Base-by-base conservation (phyloP, 345 rosid species). In the Limnanthes douglasii region DNA sequence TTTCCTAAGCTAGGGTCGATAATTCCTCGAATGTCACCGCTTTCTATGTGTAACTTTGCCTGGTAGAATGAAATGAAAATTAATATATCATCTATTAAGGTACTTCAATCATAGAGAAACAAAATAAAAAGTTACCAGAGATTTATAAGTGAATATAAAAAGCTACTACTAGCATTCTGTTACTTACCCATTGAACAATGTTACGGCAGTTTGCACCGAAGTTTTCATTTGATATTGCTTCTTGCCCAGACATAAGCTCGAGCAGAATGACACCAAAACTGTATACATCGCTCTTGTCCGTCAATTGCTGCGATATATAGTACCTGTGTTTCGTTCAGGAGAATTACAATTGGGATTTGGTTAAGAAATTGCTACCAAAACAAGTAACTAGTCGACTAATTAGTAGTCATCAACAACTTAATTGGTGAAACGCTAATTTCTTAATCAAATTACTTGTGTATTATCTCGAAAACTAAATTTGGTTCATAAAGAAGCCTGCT, bases 211-310 rank as follows among this genome's bases (percentile, higher is more conserved):
- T 78, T 11, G 41, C 70, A 10, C 96, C 96, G 0, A 92, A 92
- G 70, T 45, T 90, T 51, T 78, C 96, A 13, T 73, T 81, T 1
- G 96, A 92, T 53, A 92, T 92, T 39, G 96, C 86, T 61, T 92
- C 93, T 41, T 83, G 88, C 7, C 99, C 96, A 1, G 96, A 81
- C 69, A 92, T 78, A 39, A 92, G 69, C 61, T 92, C 96, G 1
- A 92, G 78, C 39, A 92, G 94, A 64, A 92, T 81, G 46, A 92
- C 99, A 1, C 96, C 99, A 1, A 92, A 92, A 75, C 96, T 81
- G 31, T 92, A 92, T 22, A 92, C 96, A 13, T 92, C 99, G 11
- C 99, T 92, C 73, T 81, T 92, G 56, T 92, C 93, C 0, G 99
- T 92, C 31, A 92, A 68, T 49, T 92, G 99, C 56, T 92, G 99